A percentile compares a stretch with the other conserved stretches of the same genome.
Conservation (phyloP, 352 stramenopile species). For the Lagenidium giganteum region DNA sequence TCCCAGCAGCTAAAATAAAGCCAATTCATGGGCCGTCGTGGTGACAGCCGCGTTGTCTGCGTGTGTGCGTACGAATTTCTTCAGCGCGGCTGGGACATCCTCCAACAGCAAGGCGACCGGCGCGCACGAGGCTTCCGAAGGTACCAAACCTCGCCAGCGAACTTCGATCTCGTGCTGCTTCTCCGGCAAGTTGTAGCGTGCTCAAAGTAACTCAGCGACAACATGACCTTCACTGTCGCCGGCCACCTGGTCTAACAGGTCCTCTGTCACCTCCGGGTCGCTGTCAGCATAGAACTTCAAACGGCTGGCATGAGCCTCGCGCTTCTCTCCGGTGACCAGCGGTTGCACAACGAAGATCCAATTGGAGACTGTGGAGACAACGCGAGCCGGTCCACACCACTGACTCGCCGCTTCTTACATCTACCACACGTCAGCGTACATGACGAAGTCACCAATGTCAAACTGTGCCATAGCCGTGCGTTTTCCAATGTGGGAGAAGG, state of each 20-base stretch:
- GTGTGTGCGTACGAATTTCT: too few species aligned
- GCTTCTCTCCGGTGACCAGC: constrained; percentile 6
- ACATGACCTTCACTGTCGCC: constrained; percentile 18
- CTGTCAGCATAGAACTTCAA: constrained; percentile 14
- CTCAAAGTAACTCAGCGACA: too few species aligned
- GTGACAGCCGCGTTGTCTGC: too few species aligned
- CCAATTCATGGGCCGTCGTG: too few species aligned
- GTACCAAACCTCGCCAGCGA: too few species aligned
- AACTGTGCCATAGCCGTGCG: constrained; percentile 12
- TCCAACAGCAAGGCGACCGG: too few species aligned
- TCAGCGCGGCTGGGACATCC: too few species aligned
- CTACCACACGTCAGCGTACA: constrained; percentile 18
- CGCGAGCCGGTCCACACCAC: constrained; percentile 13
- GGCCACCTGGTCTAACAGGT: constrained; percentile 10
- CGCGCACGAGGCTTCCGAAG: too few species aligned
- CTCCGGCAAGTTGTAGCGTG: too few species aligned
- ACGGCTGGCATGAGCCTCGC: constrained; percentile 8
- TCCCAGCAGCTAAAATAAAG: too few species aligned
- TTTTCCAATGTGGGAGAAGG: too few species aligned
- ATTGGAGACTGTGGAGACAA: constrained; percentile 5
- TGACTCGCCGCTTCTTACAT: constrained; percentile 8
- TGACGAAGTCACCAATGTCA: constrained; percentile 13
- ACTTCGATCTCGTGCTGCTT: too few species aligned
- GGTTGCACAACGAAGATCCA: constrained; percentile 15
- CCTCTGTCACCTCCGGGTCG: constrained; percentile 6